Evolutionary conservation across 2,329 filamentous ascomycete species (phyloP).

Genomic region (Scedosporium aurantiacum): DNA sequence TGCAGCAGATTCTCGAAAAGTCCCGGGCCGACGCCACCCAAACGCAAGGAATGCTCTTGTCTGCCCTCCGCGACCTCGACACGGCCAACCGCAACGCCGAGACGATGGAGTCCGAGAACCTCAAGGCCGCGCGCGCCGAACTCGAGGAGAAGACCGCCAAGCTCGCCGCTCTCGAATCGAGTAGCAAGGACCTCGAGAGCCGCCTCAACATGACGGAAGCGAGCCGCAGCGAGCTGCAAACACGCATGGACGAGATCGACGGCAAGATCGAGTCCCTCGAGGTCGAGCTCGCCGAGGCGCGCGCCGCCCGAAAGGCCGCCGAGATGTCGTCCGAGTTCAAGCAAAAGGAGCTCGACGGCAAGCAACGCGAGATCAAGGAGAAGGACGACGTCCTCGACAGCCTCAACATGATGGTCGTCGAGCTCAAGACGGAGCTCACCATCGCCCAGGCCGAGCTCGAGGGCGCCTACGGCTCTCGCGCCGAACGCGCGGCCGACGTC

Average conservation of each 20-base stretch:
- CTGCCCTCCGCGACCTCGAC: constrained; percentile 12
- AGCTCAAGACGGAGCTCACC: constrained; percentile 51
- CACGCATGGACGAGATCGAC: constrained; percentile 15
- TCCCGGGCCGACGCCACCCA: constrained; percentile 11
- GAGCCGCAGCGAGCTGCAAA: constrained; percentile 10
- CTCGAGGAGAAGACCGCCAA: constrained; percentile 26
- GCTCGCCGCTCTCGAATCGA: constrained; percentile 28
- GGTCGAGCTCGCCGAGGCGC: constrained; percentile 21
- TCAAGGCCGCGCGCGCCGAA: constrained; percentile 26
- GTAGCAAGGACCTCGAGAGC: constrained; percentile 9
- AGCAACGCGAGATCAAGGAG: constrained; percentile 27
- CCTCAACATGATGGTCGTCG: constrained; percentile 40
- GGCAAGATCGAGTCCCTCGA: constrained; percentile 24
- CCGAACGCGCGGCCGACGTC: constrained; percentile 46
- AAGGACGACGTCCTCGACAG: constrained; percentile 40
- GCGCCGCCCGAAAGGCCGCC: constrained; percentile 24
- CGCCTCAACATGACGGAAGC: constrained; percentile 8
- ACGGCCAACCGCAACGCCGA: constrained; percentile 13
- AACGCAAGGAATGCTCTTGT: constrained; percentile 18
- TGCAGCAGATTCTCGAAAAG: constrained; percentile 10
- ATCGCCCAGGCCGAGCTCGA: constrained; percentile 52
- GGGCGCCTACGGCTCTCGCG: constrained; percentile 47
- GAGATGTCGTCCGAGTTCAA: constrained; percentile 25
- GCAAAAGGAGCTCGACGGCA: constrained; percentile 29
- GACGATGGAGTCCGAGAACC: constrained; percentile 11